phyloP scores from a whole-genome alignment of 2,329 filamentous ascomycete species.

The Pezicula neosporulosa region DNA sequence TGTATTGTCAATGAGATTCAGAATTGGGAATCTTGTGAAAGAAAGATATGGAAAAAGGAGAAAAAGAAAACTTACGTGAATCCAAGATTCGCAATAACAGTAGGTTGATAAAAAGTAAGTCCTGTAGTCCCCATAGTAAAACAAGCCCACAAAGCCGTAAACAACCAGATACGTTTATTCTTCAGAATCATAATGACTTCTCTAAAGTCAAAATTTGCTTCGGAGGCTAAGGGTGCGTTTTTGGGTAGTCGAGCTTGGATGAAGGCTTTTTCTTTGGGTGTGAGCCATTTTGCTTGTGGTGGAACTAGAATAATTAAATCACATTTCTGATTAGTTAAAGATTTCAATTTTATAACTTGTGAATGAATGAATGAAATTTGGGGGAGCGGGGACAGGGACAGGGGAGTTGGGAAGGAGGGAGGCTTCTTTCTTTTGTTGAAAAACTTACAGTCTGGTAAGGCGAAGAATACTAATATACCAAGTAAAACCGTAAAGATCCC shows the following conservation, averaged over 20 bases:
- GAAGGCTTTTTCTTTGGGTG: constrained; percentile 42
- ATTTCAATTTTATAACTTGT: too few relatives aligned
- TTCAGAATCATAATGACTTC: constrained; percentile 37
- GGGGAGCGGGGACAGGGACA: too few relatives aligned
- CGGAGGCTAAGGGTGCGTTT: constrained; percentile 38
- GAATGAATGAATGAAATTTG: not conserved
- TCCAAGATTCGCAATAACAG: constrained; percentile 37
- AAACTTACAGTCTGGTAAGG: constrained; percentile 47
- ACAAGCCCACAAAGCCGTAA: constrained; percentile 39
- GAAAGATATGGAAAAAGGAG: too few relatives aligned
- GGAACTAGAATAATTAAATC: too few relatives aligned
- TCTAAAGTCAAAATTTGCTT: constrained; percentile 35
- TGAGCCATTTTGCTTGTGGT: constrained; percentile 40
- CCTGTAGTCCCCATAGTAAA: constrained; percentile 40
- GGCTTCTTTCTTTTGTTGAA: too few relatives aligned
- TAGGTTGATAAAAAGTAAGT: constrained; percentile 39
- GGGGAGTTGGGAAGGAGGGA: too few relatives aligned
- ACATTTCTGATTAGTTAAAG: too few relatives aligned
- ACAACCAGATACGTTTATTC: constrained; percentile 41
- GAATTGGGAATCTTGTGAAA: too few relatives aligned
- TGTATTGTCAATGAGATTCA: too few relatives aligned
- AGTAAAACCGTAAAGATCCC: constrained; percentile 43
- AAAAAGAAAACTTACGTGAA: constrained; percentile 28
- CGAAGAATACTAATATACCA: constrained; percentile 46
- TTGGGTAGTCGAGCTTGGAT: constrained; percentile 41